Percentiles rank a stretch among this genome's conserved stretches.
These are phyloP conservation scores for Trichoderma endophyticum DNA, from an alignment of 2,329 filamentous ascomycete species.

Conservation along the genomic window DNA sequence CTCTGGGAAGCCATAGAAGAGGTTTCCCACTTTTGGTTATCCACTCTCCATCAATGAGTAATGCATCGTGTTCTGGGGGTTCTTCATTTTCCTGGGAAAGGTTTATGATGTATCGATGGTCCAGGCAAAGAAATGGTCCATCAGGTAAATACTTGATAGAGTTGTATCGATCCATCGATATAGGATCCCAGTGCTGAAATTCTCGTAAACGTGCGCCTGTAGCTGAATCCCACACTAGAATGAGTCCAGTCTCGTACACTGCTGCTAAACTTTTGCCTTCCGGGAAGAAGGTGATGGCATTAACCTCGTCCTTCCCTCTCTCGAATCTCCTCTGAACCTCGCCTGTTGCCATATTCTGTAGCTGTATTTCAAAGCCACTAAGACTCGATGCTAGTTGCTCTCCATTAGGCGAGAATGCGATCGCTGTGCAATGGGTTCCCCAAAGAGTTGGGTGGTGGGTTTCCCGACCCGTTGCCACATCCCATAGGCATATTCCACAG, in stretches of 20 bases:
- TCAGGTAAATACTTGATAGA: neutral
- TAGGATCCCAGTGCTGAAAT: too few species aligned
- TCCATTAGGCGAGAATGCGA: neutral
- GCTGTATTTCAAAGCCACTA: neutral
- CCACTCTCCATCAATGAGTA: neutral
- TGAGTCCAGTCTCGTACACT: neutral
- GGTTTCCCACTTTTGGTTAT: neutral
- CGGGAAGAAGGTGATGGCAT: neutral
- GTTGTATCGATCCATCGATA: too few species aligned
- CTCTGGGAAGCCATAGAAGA: neutral
- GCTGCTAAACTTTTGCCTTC: neutral
- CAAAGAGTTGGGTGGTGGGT: rapidly evolving
- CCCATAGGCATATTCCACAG: neutral
- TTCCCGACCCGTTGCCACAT: neutral
- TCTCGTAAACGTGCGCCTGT: too few species aligned
- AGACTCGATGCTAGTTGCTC: neutral
- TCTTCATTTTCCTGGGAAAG: neutral
- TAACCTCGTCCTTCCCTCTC: rapidly evolving
- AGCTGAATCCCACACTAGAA: neutral
- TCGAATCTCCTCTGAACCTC: neutral
- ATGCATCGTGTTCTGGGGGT: neutral
- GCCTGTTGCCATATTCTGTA: neutral
- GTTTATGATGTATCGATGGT: neutral
- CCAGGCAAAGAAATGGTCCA: neutral
- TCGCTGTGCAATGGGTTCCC: neutral